Conservation (phyloP, 768 basidiomycete species). For the Trichaptum fuscoviolaceum region DNA sequence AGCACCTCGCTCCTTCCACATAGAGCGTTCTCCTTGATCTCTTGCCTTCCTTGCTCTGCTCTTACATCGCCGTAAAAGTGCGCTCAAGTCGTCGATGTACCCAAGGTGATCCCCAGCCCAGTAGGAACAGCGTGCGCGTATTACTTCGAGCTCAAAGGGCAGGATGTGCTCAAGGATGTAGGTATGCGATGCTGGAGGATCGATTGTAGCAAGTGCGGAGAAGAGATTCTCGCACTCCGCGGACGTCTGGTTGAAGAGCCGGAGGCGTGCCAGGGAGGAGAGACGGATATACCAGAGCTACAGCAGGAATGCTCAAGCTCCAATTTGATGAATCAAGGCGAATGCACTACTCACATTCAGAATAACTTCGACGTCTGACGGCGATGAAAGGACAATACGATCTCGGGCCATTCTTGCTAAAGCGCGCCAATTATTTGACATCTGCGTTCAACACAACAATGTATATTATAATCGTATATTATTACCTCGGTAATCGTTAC, state of each 20-base stretch:
- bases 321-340: neutral
- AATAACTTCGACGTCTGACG: constrained; percentile 59
- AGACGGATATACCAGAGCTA: constrained; percentile 85
- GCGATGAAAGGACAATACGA: constrained; percentile 62
- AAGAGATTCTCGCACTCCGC: constrained; percentile 82
- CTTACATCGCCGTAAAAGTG: constrained; percentile 59
- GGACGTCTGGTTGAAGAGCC: constrained; percentile 82
- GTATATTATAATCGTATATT: constrained; percentile 3
- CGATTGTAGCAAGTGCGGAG: constrained; percentile 55
- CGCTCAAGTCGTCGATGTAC: constrained; percentile 68
- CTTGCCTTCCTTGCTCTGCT: constrained; percentile 34
- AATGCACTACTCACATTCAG: constrained; percentile 49
- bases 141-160: constrained; percentile 55
- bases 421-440: constrained; percentile 86
- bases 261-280: constrained; percentile 70
- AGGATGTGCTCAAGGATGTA: constrained; percentile 58
- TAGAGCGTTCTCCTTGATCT: constrained; percentile 31
- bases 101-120: constrained; percentile 80
- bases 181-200: constrained; percentile 44
- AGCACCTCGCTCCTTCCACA: constrained; percentile 83
- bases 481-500: constrained; percentile 10
- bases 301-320: neutral
- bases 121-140: constrained; percentile 69
- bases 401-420: constrained; percentile 83
- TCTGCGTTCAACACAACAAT: constrained; percentile 40